Evolutionary conservation across 805 yeast genomes (phyloP).

Genomic region (Starmerella tilneyi): DNA sequence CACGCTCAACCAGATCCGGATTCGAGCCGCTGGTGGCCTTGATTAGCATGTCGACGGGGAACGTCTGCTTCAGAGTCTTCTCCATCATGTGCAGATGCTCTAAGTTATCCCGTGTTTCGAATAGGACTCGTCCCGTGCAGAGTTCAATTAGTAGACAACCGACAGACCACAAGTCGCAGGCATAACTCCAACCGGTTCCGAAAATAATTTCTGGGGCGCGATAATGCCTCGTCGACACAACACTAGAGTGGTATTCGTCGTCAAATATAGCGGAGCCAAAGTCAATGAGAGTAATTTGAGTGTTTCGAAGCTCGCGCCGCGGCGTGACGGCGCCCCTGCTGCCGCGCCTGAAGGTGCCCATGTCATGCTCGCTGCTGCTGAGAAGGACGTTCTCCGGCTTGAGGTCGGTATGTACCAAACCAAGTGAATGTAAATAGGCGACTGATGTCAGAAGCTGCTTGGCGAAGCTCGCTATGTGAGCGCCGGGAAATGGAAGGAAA

Average conservation of each 20-base stretch:
- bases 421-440: slow-evolving; percentile 79
- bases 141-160: slow-evolving; percentile 90
- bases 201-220: slow-evolving; percentile 93
- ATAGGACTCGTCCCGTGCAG: slow-evolving; percentile 86
- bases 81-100: slow-evolving; percentile 96
- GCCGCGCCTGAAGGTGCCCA: slow-evolving; percentile 16
- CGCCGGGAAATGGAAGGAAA: slow-evolving; percentile 85
- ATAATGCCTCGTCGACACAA: slow-evolving; percentile 91
- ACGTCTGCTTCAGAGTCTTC: slow-evolving; percentile 49
- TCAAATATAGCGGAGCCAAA: slow-evolving; percentile 94
- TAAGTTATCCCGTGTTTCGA: slow-evolving; percentile 86
- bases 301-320: slow-evolving; percentile 51
- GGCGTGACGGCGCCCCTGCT: slow-evolving; percentile 2
- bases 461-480: slow-evolving; percentile 81
- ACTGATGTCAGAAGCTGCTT: slow-evolving; percentile 77
- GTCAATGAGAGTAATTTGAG: slow-evolving; percentile 81
- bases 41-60: slow-evolving; percentile 26
- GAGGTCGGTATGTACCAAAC: slow-evolving; percentile 86
- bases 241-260: slow-evolving; percentile 85
- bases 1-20: slow-evolving; percentile 19
- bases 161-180: slow-evolving; percentile 94
- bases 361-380: slow-evolving; percentile 19
- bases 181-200: slow-evolving; percentile 93
- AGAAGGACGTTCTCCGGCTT: slow-evolving; percentile 90
- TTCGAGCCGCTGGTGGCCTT: slow-evolving; percentile 22